Evolutionary conservation across 176 grass and related monocot genomes (phyloP).

Genomic region (Ampelocalamus luodianensis): DNA sequence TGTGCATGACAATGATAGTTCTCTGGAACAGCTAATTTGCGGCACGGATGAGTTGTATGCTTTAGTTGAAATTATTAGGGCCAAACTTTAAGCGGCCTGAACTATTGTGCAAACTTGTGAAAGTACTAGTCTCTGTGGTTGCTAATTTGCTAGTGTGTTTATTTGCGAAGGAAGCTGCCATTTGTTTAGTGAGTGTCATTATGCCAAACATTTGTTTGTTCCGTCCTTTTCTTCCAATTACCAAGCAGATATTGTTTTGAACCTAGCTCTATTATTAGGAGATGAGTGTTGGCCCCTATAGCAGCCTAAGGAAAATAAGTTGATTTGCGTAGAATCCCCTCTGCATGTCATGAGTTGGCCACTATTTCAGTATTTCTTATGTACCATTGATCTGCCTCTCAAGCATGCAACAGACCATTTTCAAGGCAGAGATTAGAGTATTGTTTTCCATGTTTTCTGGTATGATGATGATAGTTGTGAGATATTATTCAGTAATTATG

Average conservation of each 20-base stretch:
- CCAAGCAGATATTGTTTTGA: neutral
- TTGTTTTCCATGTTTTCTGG: neutral
- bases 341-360: neutral
- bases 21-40: constrained; percentile 9
- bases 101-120: neutral
- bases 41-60: neutral
- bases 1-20: constrained; percentile 19
- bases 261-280: neutral
- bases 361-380: neutral
- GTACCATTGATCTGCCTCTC: neutral
- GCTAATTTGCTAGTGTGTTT: neutral
- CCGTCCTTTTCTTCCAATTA: neutral
- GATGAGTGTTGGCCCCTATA: neutral
- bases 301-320: neutral
- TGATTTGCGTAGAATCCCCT: neutral
- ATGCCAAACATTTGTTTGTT: constrained; percentile 2
- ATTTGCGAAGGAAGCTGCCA: neutral
- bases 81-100: neutral
- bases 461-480: neutral
- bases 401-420: neutral
- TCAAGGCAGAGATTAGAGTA: neutral
- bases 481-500: neutral
- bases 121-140: neutral
- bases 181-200: constrained; percentile 2
- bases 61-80: constrained; percentile 26